phyloP scores from a whole-genome alignment of 495 filamentous ascomycete genomes.

The Penicillium nucicola region DNA sequence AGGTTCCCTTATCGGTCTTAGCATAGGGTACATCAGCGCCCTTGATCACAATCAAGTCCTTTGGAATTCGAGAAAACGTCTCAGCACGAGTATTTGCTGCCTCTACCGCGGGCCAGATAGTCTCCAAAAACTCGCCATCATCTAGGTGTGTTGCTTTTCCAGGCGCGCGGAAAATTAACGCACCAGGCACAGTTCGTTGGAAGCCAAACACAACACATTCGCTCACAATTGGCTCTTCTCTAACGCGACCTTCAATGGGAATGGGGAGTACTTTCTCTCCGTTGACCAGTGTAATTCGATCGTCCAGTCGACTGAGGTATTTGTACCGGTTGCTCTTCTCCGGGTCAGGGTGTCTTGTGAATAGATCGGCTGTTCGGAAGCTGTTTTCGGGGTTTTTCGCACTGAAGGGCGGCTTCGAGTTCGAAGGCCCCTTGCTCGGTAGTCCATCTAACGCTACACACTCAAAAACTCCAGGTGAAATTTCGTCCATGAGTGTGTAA shows the following conservation, averaged over 20 bases:
- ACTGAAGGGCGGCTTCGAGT: constrained; percentile 55
- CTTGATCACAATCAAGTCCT: constrained; percentile 48
- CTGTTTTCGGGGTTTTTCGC: constrained; percentile 47
- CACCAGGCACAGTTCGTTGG: constrained; percentile 34
- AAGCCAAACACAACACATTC: constrained; percentile 42
- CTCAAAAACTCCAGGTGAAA: constrained; percentile 53
- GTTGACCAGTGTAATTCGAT: constrained; percentile 59
- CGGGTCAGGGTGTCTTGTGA: constrained; percentile 47
- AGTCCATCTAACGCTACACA: constrained; percentile 56
- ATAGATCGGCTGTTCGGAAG: constrained; percentile 43
- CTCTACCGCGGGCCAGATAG: constrained; percentile 53
- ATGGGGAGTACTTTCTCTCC: constrained; percentile 69
- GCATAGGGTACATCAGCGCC: constrained; percentile 45
- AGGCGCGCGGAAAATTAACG: constrained; percentile 47
- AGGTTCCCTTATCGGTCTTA: constrained; percentile 54
- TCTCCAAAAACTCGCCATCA: constrained; percentile 46
- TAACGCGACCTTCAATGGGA: constrained; percentile 51
- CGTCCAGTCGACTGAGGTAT: constrained; percentile 58
- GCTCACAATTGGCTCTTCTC: constrained; percentile 31
- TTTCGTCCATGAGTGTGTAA: constrained; percentile 51
- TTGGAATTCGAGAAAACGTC: constrained; percentile 51
- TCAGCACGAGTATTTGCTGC: constrained; percentile 44
- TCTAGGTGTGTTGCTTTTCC: constrained; percentile 28
- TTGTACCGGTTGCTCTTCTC: constrained; percentile 52
- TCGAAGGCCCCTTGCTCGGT: constrained; percentile 61